Percentiles rank a stretch among this genome's conserved stretches.
Evolutionary conservation across 78 protist genomes (phyloP).

Genomic region (Dictyostelium discoideum): DNA sequence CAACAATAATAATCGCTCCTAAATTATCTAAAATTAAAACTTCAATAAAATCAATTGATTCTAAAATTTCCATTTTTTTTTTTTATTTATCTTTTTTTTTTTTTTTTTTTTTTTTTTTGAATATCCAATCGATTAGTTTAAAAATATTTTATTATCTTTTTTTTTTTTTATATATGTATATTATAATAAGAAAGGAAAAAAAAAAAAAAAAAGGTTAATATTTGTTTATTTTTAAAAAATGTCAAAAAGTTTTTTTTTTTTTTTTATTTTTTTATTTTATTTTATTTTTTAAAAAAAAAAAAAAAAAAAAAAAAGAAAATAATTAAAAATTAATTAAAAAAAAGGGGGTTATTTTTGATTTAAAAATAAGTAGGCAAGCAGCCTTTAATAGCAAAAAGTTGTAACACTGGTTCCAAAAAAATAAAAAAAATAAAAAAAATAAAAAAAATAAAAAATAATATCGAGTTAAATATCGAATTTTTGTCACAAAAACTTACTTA

Average conservation of each 20-base stretch:
- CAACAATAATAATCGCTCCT: constrained; percentile 47
- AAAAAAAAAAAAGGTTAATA: neutral
- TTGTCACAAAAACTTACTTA: neutral
- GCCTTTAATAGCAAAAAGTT: neutral
- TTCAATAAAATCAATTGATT: constrained; percentile 17
- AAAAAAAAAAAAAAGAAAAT: too few relatives aligned
- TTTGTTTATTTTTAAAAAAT: neutral
- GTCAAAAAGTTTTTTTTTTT: neutral
- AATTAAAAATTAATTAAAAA: too few relatives aligned
- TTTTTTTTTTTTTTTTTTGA: neutral
- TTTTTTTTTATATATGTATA: neutral
- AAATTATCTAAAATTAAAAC: constrained; percentile 25
- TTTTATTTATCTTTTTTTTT: neutral
- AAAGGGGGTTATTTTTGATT: neutral
- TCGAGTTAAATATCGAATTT: neutral
- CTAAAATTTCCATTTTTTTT: neutral
- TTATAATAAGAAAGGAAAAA: neutral
- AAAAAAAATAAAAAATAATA: neutral
- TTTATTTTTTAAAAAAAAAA: neutral
- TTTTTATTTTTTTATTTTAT: neutral
- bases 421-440: too few relatives aligned
- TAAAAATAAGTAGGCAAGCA: neutral
- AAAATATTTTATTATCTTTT: neutral
- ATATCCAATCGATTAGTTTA: neutral
- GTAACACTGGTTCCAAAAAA: neutral